Conservation (phyloP, 768 basidiomycete species). For the Tremella mesenterica region DNA sequence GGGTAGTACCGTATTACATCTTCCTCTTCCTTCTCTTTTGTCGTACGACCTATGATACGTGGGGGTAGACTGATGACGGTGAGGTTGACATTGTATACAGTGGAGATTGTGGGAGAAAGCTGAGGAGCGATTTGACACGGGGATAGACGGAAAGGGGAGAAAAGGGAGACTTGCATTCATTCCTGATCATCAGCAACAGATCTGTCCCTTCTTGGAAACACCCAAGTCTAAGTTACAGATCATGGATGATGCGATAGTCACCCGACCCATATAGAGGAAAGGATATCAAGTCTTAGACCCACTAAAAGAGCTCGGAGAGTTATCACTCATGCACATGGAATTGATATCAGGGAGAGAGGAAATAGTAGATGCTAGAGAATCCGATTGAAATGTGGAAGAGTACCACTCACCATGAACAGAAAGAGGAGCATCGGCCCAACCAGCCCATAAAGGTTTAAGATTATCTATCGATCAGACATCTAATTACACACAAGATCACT, state of each 20-base stretch:
- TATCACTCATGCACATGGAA: too few species aligned
- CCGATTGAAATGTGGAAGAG: background rate
- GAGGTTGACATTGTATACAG: background rate
- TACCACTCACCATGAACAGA: constrained; percentile 41
- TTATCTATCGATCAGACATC: constrained; percentile 35
- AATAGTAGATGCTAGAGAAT: background rate
- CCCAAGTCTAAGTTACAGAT: too few species aligned
- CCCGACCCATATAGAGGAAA: too few species aligned
- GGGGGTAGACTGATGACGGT: background rate
- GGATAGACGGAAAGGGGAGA: too few species aligned
- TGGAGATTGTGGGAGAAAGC: background rate
- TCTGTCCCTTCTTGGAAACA: background rate
- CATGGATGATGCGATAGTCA: too few species aligned
- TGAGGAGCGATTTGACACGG: too few species aligned
- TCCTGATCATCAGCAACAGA: constrained; percentile 22
- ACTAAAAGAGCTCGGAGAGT: too few species aligned
- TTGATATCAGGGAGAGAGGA: too few species aligned
- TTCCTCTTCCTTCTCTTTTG: too few species aligned
- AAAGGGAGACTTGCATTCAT: constrained; percentile 34
- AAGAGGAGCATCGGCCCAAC: constrained; percentile 44
- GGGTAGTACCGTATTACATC: too few species aligned
- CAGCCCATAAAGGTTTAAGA: constrained; percentile 40
- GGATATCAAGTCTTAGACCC: too few species aligned
- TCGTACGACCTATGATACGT: background rate
- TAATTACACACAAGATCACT: too few species aligned